Conservation (phyloP, 2,329 filamentous ascomycete genomes). For the Cladophialophora exuberans region DNA sequence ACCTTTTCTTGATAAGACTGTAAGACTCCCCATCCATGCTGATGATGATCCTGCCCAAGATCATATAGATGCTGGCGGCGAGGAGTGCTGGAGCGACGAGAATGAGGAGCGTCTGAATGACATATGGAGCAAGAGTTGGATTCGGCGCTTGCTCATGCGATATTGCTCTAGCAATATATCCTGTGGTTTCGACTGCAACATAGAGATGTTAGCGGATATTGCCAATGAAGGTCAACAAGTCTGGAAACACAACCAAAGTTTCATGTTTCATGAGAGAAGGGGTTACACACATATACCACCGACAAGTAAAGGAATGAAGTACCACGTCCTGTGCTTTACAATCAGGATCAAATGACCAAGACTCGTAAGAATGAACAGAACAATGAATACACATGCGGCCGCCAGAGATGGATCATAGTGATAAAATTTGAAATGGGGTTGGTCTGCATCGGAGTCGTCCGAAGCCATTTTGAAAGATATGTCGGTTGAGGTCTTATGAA, state of each 20-base stretch:
- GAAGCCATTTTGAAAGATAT: no score
- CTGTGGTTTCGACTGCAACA: conserved; percentile 33
- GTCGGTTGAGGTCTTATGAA: no score
- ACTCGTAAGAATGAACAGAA: conserved; percentile 37
- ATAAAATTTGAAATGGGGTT: conserved; percentile 13
- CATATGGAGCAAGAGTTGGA: conserved; percentile 37
- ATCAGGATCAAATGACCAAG: conserved; percentile 26
- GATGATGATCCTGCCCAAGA: conserved; percentile 44
- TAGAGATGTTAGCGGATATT: conserved; percentile 36
- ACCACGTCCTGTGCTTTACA: background rate
- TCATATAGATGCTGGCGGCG: conserved; percentile 46
- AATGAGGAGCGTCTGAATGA: conserved; percentile 44
- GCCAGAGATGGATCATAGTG: conserved; percentile 35
- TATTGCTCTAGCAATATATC: conserved; percentile 42
- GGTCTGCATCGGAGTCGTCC: no score
- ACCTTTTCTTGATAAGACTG: conserved; percentile 39
- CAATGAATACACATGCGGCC: conserved; percentile 34
- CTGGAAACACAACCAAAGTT: no score
- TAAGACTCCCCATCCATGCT: conserved; percentile 41
- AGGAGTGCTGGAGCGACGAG: conserved; percentile 47
- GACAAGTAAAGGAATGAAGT: no score
- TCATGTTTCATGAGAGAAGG: no score
- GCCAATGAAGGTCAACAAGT: no score
- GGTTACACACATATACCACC: no score
- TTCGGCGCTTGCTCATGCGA: conserved; percentile 38